These are phyloP conservation scores for Gynochthodes officinalis DNA, from an alignment of 257 asterid genomes.

Conservation along the genomic window DNA sequence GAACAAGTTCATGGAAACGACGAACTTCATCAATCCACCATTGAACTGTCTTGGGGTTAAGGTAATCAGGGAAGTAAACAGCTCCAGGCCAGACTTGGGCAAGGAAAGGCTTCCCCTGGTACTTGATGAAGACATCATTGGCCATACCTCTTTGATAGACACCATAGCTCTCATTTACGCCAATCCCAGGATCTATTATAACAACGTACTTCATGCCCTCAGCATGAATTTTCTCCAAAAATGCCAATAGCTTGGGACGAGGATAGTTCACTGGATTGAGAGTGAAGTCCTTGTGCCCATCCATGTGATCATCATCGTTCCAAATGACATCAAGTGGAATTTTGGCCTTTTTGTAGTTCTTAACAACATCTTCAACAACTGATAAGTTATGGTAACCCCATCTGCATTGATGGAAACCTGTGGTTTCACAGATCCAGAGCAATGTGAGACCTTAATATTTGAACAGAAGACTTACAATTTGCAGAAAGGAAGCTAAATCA, in stretches of 20 bases:
- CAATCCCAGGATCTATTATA: constrained; percentile 83
- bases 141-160: constrained; percentile 63
- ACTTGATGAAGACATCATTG: constrained; percentile 84
- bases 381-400: constrained; percentile 96
- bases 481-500: not conserved
- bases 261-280: constrained; percentile 76
- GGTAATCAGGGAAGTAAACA: constrained; percentile 86
- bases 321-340: constrained; percentile 96
- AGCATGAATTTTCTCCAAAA: constrained; percentile 74
- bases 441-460: not conserved
- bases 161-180: constrained; percentile 69
- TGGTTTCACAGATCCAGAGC: constrained; percentile 11
- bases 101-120: constrained; percentile 62
- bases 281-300: constrained; percentile 87
- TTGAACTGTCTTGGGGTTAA: constrained; percentile 72
- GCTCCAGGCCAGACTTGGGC: constrained; percentile 99
- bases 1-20: constrained; percentile 80
- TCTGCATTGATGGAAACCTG: constrained; percentile 97
- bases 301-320: constrained; percentile 99
- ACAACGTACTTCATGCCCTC: constrained; percentile 91
- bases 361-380: constrained; percentile 88
- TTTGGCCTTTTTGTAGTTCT: constrained; percentile 63
- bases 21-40: constrained; percentile 96
- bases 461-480: not conserved
- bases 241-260: constrained; percentile 66